Conservation (phyloP, 2,329 filamentous ascomycete species). For the Aspergillus sp. region DNA sequence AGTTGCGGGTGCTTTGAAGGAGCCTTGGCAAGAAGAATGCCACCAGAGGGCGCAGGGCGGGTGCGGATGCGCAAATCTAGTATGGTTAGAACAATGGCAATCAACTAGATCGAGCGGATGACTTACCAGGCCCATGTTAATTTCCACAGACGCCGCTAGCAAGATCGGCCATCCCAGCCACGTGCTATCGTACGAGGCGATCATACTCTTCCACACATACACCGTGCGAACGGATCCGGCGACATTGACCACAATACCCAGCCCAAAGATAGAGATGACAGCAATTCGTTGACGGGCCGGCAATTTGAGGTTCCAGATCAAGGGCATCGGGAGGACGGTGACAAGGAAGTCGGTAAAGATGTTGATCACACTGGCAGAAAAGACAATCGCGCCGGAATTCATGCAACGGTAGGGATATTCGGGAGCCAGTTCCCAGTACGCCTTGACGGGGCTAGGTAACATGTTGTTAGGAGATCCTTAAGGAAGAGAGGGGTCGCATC, state of each 20-base stretch:
- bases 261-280: conserved; percentile 37
- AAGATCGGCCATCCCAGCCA: conserved; percentile 35
- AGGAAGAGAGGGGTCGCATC: conserved; percentile 1
- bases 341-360: conserved; percentile 36
- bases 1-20: conserved; percentile 25
- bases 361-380: conserved; percentile 36
- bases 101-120: too few relatives aligned
- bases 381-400: conserved; percentile 27
- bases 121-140: conserved; percentile 35
- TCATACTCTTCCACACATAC: conserved; percentile 33
- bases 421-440: conserved; percentile 31
- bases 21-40: conserved; percentile 31
- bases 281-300: conserved; percentile 34
- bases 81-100: conserved; percentile 3
- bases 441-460: conserved; percentile 19
- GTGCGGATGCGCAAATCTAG: conserved; percentile 37
- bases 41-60: conserved; percentile 34
- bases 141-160: conserved; percentile 31
- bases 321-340: conserved; percentile 38
- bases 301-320: conserved; percentile 40
- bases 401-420: conserved; percentile 27
- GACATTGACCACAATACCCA: conserved; percentile 36
- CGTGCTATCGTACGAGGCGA: conserved; percentile 30
- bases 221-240: conserved; percentile 34
- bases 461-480: not conserved